These are phyloP conservation scores for Zygoascus meyerae DNA, from an alignment of 1,139 yeast genomes.

Conservation along the genomic window DNA sequence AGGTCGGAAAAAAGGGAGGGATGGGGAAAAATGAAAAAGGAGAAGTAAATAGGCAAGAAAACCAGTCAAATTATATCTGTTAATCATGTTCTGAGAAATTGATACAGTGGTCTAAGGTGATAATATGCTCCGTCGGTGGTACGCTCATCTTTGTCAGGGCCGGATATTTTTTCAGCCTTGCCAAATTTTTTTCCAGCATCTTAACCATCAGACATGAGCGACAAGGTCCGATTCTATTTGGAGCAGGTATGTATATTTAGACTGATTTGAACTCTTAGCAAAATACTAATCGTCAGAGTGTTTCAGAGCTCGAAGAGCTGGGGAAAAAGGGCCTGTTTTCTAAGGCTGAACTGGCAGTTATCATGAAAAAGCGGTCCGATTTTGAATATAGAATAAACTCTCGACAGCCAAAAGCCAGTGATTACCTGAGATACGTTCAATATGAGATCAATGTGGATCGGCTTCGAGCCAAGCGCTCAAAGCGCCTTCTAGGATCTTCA, in stretches of 20 bases:
- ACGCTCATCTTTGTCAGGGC: too few relatives aligned
- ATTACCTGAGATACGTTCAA: conserved; percentile 71
- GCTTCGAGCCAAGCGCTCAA: conserved; percentile 65
- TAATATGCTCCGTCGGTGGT: too few relatives aligned
- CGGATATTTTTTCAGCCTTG: conserved; percentile 1
- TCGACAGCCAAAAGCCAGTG: conserved; percentile 73
- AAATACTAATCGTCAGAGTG: conserved; percentile 37
- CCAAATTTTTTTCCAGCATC: conserved; percentile 9
- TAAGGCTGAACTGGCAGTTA: conserved; percentile 66
- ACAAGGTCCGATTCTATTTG: conserved; percentile 67
- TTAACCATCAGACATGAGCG: conserved; percentile 45
- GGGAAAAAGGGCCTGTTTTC: conserved; percentile 70
- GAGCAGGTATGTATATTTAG: conserved; percentile 44
- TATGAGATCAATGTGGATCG: conserved; percentile 79
- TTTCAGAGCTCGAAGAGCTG: conserved; percentile 90
- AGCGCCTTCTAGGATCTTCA: conserved; percentile 43
- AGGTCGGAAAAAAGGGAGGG: too few relatives aligned
- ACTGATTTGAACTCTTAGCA: neutral
- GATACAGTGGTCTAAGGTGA: too few relatives aligned
- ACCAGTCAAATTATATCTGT: too few relatives aligned
- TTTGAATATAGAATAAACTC: conserved; percentile 88
- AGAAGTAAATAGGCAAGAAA: too few relatives aligned
- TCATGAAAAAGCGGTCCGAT: conserved; percentile 91
- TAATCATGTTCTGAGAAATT: too few relatives aligned
- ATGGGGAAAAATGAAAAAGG: too few relatives aligned